These are phyloP conservation scores for Leccinum ponderosum DNA, from an alignment of 1,284 basidiomycete species.

Conservation along the genomic window DNA sequence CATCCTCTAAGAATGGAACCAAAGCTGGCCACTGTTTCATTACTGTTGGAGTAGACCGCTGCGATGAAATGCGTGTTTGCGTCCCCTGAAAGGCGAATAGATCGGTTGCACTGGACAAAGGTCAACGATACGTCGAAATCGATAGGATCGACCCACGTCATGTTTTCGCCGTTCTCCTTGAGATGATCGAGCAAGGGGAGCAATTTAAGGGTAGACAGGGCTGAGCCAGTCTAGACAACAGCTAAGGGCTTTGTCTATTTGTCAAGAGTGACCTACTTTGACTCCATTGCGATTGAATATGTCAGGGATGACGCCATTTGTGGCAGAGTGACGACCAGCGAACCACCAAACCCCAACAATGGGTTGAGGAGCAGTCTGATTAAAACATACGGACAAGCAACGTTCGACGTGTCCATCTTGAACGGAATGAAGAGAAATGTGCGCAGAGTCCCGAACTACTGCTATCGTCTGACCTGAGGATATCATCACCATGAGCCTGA, in stretches of 20 bases:
- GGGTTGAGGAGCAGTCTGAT: conserved; percentile 18
- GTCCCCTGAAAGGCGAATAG: conserved; percentile 76
- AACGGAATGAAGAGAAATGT: conserved; percentile 69
- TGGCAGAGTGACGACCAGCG: conserved; percentile 43
- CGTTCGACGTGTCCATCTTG: conserved; percentile 66
- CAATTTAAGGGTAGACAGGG: conserved; percentile 64
- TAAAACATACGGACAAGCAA: conserved; percentile 40
- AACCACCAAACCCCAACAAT: conserved; percentile 74
- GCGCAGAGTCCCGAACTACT: conserved; percentile 67
- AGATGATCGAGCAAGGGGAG: conserved; percentile 71
- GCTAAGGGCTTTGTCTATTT: conserved; percentile 3
- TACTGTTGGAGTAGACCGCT: conserved; percentile 49
- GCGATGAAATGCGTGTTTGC: conserved; percentile 47
- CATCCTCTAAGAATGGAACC: conserved; percentile 50
- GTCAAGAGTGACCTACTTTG: conserved; percentile 48
- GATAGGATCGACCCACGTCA: conserved; percentile 48
- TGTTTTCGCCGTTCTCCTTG: conserved; percentile 59
- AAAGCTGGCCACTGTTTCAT: conserved; percentile 71
- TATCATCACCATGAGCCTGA: conserved; percentile 14
- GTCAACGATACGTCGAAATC: conserved; percentile 12
- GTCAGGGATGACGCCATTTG: conserved; percentile 58
- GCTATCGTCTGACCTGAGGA: conserved; percentile 67
- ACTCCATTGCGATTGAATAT: conserved; percentile 68
- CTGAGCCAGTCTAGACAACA: conserved; percentile 64
- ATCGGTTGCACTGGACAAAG: conserved; percentile 58